These are phyloP conservation scores for Sugiyamaella sp. DNA, from an alignment of 1,139 yeast genomes.

Conservation along the genomic window DNA sequence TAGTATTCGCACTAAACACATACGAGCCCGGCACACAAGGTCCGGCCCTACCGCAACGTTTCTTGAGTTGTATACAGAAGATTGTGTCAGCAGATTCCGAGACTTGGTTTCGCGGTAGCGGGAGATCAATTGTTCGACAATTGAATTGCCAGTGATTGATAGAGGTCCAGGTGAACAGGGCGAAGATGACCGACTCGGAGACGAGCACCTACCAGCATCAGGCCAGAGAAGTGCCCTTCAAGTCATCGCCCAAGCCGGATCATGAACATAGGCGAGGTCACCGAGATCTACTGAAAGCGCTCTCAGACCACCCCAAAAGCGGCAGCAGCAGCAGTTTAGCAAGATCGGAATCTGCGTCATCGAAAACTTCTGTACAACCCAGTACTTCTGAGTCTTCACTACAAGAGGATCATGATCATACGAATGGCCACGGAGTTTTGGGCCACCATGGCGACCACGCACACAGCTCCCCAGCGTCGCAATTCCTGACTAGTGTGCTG, in stretches of 20 bases:
- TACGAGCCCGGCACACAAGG: too few relatives aligned
- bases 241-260: constrained; percentile 4
- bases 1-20: too few relatives aligned
- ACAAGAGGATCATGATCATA: background rate
- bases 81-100: too few relatives aligned
- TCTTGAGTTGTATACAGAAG: too few relatives aligned
- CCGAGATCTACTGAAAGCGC: background rate
- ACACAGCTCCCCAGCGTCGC: constrained; percentile 37
- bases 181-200: background rate
- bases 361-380: background rate
- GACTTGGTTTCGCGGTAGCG: background rate
- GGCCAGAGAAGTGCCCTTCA: background rate
- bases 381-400: background rate
- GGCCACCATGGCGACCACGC: constrained; percentile 1
- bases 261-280: constrained; percentile 2
- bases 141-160: too few relatives aligned
- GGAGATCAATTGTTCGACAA: too few relatives aligned
- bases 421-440: background rate
- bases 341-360: background rate
- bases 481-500: constrained; percentile 34
- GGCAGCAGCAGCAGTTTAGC: background rate
- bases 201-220: background rate
- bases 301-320: background rate
- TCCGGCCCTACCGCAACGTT: too few relatives aligned
- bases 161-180: background rate